Evolutionary conservation across 805 yeast species (phyloP).

Genomic region (Cyberlindnera lachancei): DNA sequence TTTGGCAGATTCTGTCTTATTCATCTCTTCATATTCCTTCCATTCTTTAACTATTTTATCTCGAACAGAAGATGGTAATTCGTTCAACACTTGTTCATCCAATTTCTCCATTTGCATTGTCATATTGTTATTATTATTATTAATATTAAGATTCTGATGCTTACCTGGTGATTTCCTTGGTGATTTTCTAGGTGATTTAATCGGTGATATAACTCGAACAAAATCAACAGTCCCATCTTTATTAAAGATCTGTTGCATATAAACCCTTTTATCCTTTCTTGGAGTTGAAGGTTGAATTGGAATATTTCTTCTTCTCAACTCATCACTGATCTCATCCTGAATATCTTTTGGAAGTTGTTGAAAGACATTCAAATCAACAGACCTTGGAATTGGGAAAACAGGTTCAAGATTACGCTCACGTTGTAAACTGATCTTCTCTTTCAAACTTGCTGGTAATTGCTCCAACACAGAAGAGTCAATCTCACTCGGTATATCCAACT

Average conservation of each 20-base stretch:
- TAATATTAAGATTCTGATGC: neutral
- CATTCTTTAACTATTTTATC: slow-evolving; percentile 16
- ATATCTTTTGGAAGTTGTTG: slow-evolving; percentile 58
- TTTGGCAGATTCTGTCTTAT: slow-evolving; percentile 9
- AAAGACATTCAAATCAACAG: slow-evolving; percentile 62
- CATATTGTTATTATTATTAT: neutral
- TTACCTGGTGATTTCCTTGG: slow-evolving; percentile 13
- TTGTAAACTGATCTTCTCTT: slow-evolving; percentile 9
- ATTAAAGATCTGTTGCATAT: slow-evolving; percentile 19
- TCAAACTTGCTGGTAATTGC: slow-evolving; percentile 18
- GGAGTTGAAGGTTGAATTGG: slow-evolving; percentile 16
- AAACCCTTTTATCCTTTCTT: slow-evolving; percentile 13
- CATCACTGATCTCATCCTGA: slow-evolving; percentile 50
- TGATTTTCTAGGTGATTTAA: slow-evolving; percentile 9
- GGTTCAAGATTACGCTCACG: slow-evolving; percentile 14
- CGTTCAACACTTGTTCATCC: slow-evolving; percentile 19
- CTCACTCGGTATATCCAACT: slow-evolving; percentile 23
- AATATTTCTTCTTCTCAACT: slow-evolving; percentile 36
- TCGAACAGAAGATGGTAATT: slow-evolving; percentile 17
- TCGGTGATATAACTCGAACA: slow-evolving; percentile 11
- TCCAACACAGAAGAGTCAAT: slow-evolving; percentile 21
- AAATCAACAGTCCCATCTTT: slow-evolving; percentile 8
- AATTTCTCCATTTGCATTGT: slow-evolving; percentile 4
- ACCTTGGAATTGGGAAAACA: slow-evolving; percentile 17
- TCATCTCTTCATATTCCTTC: slow-evolving; percentile 9